Percentiles rank a stretch among this genome's conserved stretches.
Evolutionary conservation across 805 yeast genomes (phyloP).

Genomic region (Candida chilensis): DNA sequence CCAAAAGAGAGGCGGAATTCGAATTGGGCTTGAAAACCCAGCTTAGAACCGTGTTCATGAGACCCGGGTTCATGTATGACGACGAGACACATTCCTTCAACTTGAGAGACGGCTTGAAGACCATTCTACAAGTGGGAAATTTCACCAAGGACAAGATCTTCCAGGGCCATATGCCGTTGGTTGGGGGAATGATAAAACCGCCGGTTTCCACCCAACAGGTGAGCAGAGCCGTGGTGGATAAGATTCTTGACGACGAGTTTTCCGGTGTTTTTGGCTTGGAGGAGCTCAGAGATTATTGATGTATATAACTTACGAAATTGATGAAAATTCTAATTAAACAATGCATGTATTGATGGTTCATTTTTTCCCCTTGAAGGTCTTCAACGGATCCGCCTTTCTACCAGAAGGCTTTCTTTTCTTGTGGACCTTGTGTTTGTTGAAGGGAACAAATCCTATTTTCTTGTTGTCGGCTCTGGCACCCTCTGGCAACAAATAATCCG

Average conservation of each 20-base stretch:
- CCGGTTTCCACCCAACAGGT: conserved; percentile 62
- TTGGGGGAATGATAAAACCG: conserved; percentile 48
- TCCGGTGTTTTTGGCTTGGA: conserved; percentile 54
- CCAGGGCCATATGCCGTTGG: conserved; percentile 19
- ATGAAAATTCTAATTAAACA: not conserved
- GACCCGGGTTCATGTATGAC: conserved; percentile 85
- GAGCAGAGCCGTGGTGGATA: conserved; percentile 47
- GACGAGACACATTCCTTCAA: conserved; percentile 19
- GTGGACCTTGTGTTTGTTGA: conserved; percentile 41
- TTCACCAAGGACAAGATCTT: conserved; percentile 33
- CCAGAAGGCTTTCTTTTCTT: conserved; percentile 28
- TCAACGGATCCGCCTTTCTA: conserved; percentile 57
- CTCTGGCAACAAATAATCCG: conserved; percentile 83
- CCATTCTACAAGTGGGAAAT: conserved; percentile 31
- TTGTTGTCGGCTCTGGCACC: conserved; percentile 49
- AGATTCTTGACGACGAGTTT: conserved; percentile 37
- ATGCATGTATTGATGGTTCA: not conserved
- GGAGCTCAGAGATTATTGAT: conserved; percentile 17
- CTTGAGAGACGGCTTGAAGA: conserved; percentile 30
- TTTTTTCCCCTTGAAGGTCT: conserved; percentile 32
- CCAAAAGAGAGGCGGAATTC: conserved; percentile 72
- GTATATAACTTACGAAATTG: not conserved
- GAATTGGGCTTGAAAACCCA: conserved; percentile 33
- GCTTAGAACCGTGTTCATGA: conserved; percentile 52
- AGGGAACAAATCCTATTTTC: conserved; percentile 65